Evolutionary conservation across 1,284 basidiomycete species (phyloP).

Genomic region (Pseudozyma flocculosa): DNA sequence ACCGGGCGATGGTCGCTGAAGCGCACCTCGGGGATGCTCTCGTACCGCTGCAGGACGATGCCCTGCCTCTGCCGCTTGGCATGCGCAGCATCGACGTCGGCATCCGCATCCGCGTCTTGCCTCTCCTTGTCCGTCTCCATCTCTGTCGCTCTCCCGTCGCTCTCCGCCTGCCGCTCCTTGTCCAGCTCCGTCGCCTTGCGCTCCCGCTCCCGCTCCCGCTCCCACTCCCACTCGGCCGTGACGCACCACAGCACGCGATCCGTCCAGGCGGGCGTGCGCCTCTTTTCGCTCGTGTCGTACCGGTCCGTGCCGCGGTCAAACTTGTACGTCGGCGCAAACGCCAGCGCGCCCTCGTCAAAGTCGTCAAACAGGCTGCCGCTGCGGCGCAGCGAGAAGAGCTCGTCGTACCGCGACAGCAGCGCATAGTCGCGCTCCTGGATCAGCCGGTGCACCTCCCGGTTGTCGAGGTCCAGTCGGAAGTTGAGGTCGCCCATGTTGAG

Average conservation of each 20-base stretch:
- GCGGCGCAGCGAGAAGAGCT: conserved; percentile 31
- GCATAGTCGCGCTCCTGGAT: conserved; percentile 14
- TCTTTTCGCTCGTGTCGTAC: conserved; percentile 95
- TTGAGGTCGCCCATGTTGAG: conserved; percentile 93
- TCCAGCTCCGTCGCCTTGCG: neutral
- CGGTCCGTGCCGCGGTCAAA: conserved; percentile 74
- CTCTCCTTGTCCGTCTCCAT: neutral
- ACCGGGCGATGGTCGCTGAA: conserved; percentile 38
- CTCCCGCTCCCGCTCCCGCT: neutral
- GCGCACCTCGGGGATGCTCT: conserved; percentile 14
- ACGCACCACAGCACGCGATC: conserved; percentile 66
- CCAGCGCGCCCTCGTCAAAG: conserved; percentile 81
- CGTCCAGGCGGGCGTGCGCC: conserved; percentile 92
- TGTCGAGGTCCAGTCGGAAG: conserved; percentile 85
- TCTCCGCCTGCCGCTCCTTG: neutral
- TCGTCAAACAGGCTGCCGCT: conserved; percentile 68
- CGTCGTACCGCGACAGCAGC: conserved; percentile 73
- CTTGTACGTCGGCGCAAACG: conserved; percentile 86
- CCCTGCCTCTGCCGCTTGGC: conserved; percentile 8
- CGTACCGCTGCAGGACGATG: conserved; percentile 22
- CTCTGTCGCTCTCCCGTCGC: neutral
- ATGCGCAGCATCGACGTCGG: neutral
- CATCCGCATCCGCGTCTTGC: neutral
- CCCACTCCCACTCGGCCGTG: conserved; percentile 24
- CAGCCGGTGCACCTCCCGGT: conserved; percentile 70